Percentiles rank a stretch among this genome's conserved stretches.
Conservation (phyloP, 1,284 basidiomycete genomes). For the Cryptococcus sp. region DNA sequence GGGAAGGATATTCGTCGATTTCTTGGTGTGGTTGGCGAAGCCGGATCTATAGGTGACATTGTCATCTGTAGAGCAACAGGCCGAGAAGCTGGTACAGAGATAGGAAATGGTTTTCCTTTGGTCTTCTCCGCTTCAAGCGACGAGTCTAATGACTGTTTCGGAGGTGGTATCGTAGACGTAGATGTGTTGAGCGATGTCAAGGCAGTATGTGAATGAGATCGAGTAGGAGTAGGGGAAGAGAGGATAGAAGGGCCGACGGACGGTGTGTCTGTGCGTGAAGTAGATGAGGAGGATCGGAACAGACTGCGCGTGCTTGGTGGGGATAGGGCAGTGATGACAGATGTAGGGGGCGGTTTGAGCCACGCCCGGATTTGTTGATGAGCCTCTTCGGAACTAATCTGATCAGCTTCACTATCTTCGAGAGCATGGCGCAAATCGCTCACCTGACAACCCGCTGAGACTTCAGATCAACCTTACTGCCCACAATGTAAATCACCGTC, state of each 20-base stretch:
- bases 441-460: conserved; percentile 29
- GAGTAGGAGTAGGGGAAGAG: conserved; percentile 6
- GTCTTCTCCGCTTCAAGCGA: not conserved
- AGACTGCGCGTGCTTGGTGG: conserved; percentile 17
- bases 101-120: not conserved
- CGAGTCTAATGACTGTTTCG: not conserved
- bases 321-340: conserved; percentile 11
- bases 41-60: not conserved
- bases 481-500: conserved; percentile 45
- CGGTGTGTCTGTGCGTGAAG: conserved; percentile 10
- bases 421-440: conserved; percentile 9
- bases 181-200: conserved; percentile 6
- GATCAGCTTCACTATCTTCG: not conserved
- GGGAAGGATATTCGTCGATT: conserved; percentile 30
- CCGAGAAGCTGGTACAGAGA: not conserved
- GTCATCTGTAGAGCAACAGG: not conserved
- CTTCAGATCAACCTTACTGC: conserved; percentile 41
- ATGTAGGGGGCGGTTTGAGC: conserved; percentile 24
- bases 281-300: conserved; percentile 27
- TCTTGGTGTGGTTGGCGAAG: conserved; percentile 5
- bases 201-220: conserved; percentile 13
- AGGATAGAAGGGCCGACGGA: conserved; percentile 5
- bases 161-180: not conserved
- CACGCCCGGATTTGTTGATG: conserved; percentile 27
- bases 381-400: conserved; percentile 31